Evolutionary conservation across 1,284 basidiomycete genomes (phyloP).

Genomic region (Puccinia brachypodii): DNA sequence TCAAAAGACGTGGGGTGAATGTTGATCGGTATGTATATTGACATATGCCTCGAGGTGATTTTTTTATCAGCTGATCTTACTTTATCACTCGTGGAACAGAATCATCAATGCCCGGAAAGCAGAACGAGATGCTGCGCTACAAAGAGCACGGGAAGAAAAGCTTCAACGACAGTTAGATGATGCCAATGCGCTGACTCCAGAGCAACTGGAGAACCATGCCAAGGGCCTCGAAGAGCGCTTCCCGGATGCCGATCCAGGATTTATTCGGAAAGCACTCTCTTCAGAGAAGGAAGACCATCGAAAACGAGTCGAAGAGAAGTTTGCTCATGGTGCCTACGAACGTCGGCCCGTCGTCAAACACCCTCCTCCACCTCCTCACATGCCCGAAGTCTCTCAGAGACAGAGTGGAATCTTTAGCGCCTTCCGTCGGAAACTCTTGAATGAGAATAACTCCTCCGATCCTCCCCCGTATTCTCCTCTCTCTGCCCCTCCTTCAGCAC

Average conservation of each 20-base stretch:
- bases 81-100: slow-evolving; percentile 1
- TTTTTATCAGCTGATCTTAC: neutral
- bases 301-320: slow-evolving; percentile 44
- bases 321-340: slow-evolving; percentile 41
- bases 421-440: slow-evolving; percentile 41
- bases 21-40: slow-evolving; percentile 43
- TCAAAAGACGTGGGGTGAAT: slow-evolving; percentile 46
- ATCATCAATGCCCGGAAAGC: slow-evolving; percentile 48
- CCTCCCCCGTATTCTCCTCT: slow-evolving; percentile 38
- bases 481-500: neutral
- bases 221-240: slow-evolving; percentile 36
- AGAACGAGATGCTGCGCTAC: slow-evolving; percentile 42
- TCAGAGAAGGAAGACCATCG: slow-evolving; percentile 42
- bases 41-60: neutral
- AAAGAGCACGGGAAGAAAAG: slow-evolving; percentile 44
- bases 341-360: neutral
- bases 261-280: slow-evolving; percentile 33
- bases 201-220: slow-evolving; percentile 26
- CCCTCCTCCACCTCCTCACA: neutral
- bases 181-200: slow-evolving; percentile 40
- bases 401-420: slow-evolving; percentile 45
- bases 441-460: neutral
- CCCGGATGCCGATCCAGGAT: slow-evolving; percentile 46
- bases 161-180: slow-evolving; percentile 42
- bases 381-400: slow-evolving; percentile 33